Percentiles rank a stretch among this genome's conserved stretches.
phyloP scores from a whole-genome alignment of 192 early-diverging fungal species.

The Rhizoclosmatium sp. region DNA sequence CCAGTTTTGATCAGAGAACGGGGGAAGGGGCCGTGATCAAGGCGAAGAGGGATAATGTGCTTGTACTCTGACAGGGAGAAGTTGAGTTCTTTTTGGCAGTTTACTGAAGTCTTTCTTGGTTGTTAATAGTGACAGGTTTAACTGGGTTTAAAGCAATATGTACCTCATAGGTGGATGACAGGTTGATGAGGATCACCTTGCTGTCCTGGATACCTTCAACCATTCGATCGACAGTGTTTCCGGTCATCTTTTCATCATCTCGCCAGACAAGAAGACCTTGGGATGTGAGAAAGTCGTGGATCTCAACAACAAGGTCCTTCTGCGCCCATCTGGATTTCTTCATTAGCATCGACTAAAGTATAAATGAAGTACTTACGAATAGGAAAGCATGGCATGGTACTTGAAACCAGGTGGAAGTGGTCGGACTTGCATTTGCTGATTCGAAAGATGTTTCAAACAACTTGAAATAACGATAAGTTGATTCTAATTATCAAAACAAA shows the following conservation, averaged over 20 bases:
- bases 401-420: not conserved
- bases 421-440: too few species aligned
- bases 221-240: constrained; percentile 1
- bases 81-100: too few species aligned
- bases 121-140: too few species aligned
- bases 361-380: not conserved
- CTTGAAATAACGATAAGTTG: too few species aligned
- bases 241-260: not conserved
- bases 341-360: not conserved
- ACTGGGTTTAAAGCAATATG: too few species aligned
- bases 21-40: too few species aligned
- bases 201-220: not conserved
- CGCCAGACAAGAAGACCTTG: not conserved
- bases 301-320: not conserved
- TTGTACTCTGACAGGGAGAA: too few species aligned
- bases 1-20: too few species aligned
- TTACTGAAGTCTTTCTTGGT: too few species aligned
- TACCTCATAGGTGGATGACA: not conserved
- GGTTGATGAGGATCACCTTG: not conserved
- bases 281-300: not conserved
- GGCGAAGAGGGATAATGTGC: too few species aligned
- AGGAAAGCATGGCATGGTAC: not conserved
- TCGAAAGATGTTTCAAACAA: too few species aligned
- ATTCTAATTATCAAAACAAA: too few species aligned
- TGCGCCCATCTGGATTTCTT: not conserved